phyloP scores from a whole-genome alignment of 306 rosid species.

The Malus asiatica region DNA sequence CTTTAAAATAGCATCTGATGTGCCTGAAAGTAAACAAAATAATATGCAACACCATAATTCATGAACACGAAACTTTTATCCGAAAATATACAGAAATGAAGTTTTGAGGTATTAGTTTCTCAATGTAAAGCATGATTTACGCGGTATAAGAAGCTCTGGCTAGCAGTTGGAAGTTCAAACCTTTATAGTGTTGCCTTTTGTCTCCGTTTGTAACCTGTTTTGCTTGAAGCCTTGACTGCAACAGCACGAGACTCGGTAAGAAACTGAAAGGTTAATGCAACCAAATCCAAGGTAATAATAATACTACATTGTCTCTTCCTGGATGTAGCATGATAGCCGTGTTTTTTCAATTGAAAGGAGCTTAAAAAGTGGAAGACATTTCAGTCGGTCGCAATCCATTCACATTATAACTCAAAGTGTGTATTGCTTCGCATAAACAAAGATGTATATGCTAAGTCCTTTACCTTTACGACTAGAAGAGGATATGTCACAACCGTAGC shows the following conservation, averaged over 20 bases:
- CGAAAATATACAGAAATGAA: not conserved
- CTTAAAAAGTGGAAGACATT: not conserved
- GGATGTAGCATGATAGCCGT: no score
- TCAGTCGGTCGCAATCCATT: not conserved
- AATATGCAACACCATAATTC: not conserved
- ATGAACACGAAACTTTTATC: not conserved
- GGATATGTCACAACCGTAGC: conserved; percentile 95
- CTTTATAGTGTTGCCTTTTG: conserved; percentile 72
- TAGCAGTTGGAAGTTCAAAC: conserved; percentile 21
- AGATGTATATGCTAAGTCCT: not conserved
- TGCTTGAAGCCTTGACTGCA: conserved; percentile 90
- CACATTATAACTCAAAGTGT: not conserved
- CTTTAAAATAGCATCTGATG: conserved; percentile 73
- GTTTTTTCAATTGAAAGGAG: not conserved
- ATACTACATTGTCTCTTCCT: no score
- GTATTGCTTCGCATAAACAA: not conserved
- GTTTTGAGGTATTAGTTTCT: not conserved
- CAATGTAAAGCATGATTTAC: not conserved
- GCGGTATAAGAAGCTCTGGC: not conserved
- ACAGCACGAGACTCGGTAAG: not conserved
- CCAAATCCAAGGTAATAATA: no score
- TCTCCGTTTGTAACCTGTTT: conserved; percentile 63
- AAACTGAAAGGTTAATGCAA: not conserved
- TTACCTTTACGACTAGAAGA: conserved; percentile 89
- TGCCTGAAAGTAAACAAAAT: conserved; percentile 48